These are phyloP conservation scores for Cytospora paraplurivora DNA, from an alignment of 2,329 filamentous ascomycete species.

Conservation along the genomic window DNA sequence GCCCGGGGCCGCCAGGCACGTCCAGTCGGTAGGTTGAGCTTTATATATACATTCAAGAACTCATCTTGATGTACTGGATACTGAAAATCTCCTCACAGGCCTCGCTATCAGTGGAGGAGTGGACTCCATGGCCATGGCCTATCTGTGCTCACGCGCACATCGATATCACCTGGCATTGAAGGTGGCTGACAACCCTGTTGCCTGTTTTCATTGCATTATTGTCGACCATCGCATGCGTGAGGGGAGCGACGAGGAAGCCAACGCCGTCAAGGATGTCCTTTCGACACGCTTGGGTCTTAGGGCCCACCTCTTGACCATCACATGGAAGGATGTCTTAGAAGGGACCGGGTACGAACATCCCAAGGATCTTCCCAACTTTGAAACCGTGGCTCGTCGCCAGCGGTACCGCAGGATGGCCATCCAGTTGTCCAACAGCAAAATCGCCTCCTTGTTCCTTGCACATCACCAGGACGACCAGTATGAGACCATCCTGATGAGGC, in stretches of 20 bases:
- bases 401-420: slow-evolving; percentile 73
- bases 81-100: slow-evolving; percentile 45
- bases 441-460: slow-evolving; percentile 70
- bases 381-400: slow-evolving; percentile 71
- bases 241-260: slow-evolving; percentile 56
- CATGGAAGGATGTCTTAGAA: slow-evolving; percentile 51
- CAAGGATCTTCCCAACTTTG: slow-evolving; percentile 63
- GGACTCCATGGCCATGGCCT: slow-evolving; percentile 95
- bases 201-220: slow-evolving; percentile 49
- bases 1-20: slow-evolving; percentile 40
- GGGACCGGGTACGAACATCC: slow-evolving; percentile 34
- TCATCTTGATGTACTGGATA: background rate
- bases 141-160: slow-evolving; percentile 61
- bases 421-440: slow-evolving; percentile 54
- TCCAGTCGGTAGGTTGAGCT: slow-evolving; percentile 45
- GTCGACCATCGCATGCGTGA: slow-evolving; percentile 61
- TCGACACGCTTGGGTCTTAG: slow-evolving; percentile 39
- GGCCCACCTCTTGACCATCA: slow-evolving; percentile 38
- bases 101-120: slow-evolving; percentile 90
- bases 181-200: slow-evolving; percentile 49
- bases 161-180: slow-evolving; percentile 38
- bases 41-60: background rate
- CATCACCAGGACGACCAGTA: slow-evolving; percentile 92
- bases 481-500: slow-evolving; percentile 82
- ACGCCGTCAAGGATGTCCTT: slow-evolving; percentile 44